Evolutionary conservation across 2,329 filamentous ascomycete genomes (phyloP).

Genomic region (Pseudopithomyces maydicus): DNA sequence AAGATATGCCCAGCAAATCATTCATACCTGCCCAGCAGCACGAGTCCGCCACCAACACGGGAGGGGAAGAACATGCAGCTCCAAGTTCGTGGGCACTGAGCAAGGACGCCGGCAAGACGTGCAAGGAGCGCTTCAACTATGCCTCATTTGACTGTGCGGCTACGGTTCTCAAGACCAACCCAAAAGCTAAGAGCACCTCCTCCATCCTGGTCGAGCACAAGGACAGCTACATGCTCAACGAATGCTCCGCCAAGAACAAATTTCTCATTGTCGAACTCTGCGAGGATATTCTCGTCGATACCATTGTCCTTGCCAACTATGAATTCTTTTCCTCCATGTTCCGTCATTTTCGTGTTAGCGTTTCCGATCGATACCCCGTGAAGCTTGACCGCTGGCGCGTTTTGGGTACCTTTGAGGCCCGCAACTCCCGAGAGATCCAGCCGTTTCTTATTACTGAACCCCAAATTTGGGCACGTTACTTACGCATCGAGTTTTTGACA

Average conservation of each 20-base stretch:
- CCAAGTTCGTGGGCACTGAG: slow-evolving; percentile 59
- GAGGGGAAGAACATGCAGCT: slow-evolving; percentile 34
- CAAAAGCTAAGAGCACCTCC: slow-evolving; percentile 83
- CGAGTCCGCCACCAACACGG: slow-evolving; percentile 21
- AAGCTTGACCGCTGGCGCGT: slow-evolving; percentile 92
- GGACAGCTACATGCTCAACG: slow-evolving; percentile 96
- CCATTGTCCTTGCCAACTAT: slow-evolving; percentile 95
- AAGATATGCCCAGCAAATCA: slow-evolving; percentile 21
- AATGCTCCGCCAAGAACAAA: slow-evolving; percentile 85
- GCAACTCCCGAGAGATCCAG: slow-evolving; percentile 92
- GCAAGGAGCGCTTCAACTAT: slow-evolving; percentile 97
- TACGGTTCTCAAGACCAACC: slow-evolving; percentile 87
- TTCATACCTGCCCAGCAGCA: slow-evolving; percentile 21
- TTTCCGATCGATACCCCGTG: slow-evolving; percentile 92
- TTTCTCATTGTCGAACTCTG: slow-evolving; percentile 94
- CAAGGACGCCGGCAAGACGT: slow-evolving; percentile 95
- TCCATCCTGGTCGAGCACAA: slow-evolving; percentile 95
- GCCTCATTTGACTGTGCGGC: slow-evolving; percentile 97
- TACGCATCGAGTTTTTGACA: slow-evolving; percentile 87
- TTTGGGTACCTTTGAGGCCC: slow-evolving; percentile 84
- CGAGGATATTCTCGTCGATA: slow-evolving; percentile 85
- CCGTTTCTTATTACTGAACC: slow-evolving; percentile 94
- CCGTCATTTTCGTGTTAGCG: slow-evolving; percentile 85
- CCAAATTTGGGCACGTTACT: slow-evolving; percentile 92
- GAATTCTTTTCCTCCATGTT: slow-evolving; percentile 99